Conservation (phyloP, 73 alveolate species). For the Paramecium octaurelia region DNA sequence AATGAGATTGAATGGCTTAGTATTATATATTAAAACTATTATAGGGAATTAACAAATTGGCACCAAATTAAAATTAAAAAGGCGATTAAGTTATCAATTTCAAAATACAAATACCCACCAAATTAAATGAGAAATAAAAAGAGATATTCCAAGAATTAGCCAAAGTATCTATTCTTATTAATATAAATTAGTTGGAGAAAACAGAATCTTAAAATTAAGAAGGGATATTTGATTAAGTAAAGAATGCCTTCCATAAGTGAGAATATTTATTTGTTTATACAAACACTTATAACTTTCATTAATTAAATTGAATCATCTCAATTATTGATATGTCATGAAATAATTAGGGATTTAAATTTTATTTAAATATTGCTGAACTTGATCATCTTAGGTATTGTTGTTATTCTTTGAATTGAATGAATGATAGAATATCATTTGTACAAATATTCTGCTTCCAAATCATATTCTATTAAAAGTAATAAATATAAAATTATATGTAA, state of each 20-base stretch:
- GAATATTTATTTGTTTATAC: not conserved
- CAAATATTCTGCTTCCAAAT: too few relatives aligned
- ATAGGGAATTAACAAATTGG: constrained; percentile 6
- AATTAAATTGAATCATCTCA: not conserved
- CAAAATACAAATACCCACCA: not conserved
- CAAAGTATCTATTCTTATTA: not conserved
- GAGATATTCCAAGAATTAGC: not conserved
- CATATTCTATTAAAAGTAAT: too few relatives aligned
- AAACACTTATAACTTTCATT: not conserved
- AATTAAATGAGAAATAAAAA: not conserved
- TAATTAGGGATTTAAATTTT: too few relatives aligned
- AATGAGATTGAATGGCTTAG: constrained; percentile 65
- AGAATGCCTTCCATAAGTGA: not conserved
- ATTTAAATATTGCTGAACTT: too few relatives aligned
- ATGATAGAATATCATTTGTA: too few relatives aligned
- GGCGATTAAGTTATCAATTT: not conserved
- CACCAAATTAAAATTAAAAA: constrained; percentile 8
- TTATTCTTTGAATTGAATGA: too few relatives aligned
- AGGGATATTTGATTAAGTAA: constrained; percentile 9
- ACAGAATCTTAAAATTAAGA: not conserved
- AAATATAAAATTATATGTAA: too few relatives aligned
- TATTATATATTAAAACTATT: not conserved
- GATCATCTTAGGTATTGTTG: too few relatives aligned
- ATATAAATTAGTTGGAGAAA: not conserved
- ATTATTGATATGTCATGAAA: not conserved